Percentiles rank a stretch among this genome's conserved stretches.
These are phyloP conservation scores for Kwoniella shandongensis DNA, from an alignment of 768 basidiomycete genomes.

Conservation along the genomic window DNA sequence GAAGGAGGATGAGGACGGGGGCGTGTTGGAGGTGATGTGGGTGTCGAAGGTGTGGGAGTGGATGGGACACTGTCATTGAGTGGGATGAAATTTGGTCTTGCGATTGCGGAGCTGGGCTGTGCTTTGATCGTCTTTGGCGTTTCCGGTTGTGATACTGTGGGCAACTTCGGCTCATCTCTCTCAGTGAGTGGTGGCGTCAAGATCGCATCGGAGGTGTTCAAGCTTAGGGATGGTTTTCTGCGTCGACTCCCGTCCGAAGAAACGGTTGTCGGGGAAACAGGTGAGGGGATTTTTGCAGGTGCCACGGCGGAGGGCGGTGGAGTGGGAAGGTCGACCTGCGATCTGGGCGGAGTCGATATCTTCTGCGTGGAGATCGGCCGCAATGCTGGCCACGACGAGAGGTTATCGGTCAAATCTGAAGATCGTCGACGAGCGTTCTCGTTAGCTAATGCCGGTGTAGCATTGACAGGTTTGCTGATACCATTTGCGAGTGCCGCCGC, in stretches of 20 bases:
- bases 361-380: conserved; percentile 4
- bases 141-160: no score
- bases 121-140: no score
- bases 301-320: conserved; percentile 1
- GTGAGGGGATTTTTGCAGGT: not conserved
- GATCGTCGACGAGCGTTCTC: conserved; percentile 33
- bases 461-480: not conserved
- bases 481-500: conserved; percentile 1
- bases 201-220: conserved; percentile 16
- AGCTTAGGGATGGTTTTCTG: conserved; percentile 17
- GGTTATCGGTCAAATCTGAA: conserved; percentile 2
- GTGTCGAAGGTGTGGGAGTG: conserved; percentile 1
- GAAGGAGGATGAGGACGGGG: conserved; percentile 38
- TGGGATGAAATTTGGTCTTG: not conserved
- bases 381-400: conserved; percentile 21
- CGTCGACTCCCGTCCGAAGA: not conserved
- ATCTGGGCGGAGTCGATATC: conserved; percentile 9
- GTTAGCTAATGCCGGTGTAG: not conserved
- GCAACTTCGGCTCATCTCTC: no score
- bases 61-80: conserved; percentile 17
- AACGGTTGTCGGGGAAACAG: not conserved
- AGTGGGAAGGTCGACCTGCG: conserved; percentile 4
- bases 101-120: no score
- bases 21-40: conserved; percentile 17
- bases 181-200: no score